Base-by-base conservation (phyloP, 345 rosid species). In the Citropsis articulata region DNA sequence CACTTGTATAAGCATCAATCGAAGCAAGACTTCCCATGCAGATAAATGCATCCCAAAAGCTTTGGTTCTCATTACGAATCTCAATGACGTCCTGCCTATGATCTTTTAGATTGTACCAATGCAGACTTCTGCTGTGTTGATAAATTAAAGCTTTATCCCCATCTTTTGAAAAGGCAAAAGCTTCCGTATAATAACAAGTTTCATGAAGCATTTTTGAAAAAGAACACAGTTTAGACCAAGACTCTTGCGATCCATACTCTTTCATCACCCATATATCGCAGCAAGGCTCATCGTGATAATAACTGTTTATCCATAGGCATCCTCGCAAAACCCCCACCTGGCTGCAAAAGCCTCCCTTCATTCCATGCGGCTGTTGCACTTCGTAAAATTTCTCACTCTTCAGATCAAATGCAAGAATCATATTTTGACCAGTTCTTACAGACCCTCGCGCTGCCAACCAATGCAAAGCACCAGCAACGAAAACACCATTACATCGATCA, bases 261-360 rank as follows among this genome's bases (percentile, higher is more conserved):
- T 64, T 64, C 68, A 64, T 64, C 68, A 64, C 68, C 40, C 68
- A 64, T 64, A 64, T 28, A 9, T 30, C 68, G 21, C 18, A 64
- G 13, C 22, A 0, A 28, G 25, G 68, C 68, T 64, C 36, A 7
- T 64, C 35, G 14, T 64, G 38, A 28, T 13, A 14, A n/a, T 64
- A 64, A 64, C 35, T 27, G 8, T 16, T 53, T 53, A 64, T 16
- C 31, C 40, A 64, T 33, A 64, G 21, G 21, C 68, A 64, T 14
- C 9, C 70, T 66, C 48, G 42, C 48, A 66, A 66, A 66, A 66
- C 48, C 48, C 36, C 25, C 36, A 66, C n/a, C 19, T 66, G 69
- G 22, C 22, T 35, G 3, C 22, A 18, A 14, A n/a, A 28, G 18
- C 19, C 40, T 1, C 14, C 69, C 40, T 3, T 38, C 36, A 5